Evolutionary conservation across 495 filamentous ascomycete species (phyloP).

Genomic region (Tuber borchii): DNA sequence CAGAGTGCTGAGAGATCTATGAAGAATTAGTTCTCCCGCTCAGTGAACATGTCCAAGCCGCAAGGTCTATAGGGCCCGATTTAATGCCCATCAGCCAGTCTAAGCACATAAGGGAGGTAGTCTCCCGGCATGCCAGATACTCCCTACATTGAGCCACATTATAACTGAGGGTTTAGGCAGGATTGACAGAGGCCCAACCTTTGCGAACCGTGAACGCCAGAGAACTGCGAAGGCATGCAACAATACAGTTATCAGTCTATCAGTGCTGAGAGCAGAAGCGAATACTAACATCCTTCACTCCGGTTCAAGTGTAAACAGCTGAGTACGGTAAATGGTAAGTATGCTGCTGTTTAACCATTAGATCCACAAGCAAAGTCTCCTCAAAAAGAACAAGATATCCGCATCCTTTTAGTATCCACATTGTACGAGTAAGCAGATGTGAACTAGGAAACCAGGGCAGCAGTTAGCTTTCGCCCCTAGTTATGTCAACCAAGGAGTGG

Average conservation of each 20-base stretch:
- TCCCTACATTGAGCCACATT: not conserved
- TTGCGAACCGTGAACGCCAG: not conserved
- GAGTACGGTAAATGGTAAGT: not conserved
- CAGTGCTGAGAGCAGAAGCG: not conserved
- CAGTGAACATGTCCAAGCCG: not conserved
- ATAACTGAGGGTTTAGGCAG: not conserved
- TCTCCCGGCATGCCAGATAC: not conserved
- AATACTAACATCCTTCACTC: not conserved
- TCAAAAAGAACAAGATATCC: not conserved
- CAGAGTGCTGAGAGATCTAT: not conserved
- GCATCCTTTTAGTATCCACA: not conserved
- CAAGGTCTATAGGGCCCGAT: not conserved
- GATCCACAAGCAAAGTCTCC: not conserved
- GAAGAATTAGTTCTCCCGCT: not conserved
- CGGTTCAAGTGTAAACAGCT: not conserved
- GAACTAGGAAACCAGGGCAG: not conserved
- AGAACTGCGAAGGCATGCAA: not conserved
- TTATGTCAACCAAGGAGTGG: not conserved
- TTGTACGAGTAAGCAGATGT: not conserved
- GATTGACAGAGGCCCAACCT: not conserved
- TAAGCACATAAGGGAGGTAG: not conserved
- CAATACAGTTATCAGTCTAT: not conserved
- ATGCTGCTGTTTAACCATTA: not conserved
- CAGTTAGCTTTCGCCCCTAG: not conserved
- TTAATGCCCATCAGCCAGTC: not conserved